Conservation (phyloP, 495 filamentous ascomycete genomes). For the Staphylotrichum longicolle region DNA sequence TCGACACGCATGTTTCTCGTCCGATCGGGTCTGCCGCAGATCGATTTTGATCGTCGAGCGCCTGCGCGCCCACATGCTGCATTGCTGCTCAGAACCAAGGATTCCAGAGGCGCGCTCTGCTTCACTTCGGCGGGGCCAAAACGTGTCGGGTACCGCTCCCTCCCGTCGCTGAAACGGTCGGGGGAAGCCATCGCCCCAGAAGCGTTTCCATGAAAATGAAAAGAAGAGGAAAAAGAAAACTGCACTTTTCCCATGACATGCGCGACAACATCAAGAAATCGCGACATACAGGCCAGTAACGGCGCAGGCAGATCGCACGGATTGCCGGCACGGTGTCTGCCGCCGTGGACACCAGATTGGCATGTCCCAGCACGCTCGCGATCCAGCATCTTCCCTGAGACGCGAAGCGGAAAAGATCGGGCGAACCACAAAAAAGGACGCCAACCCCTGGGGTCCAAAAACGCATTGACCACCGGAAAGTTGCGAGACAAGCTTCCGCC, state of each 20-base stretch:
- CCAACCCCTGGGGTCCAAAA: not conserved
- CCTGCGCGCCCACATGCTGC: not conserved
- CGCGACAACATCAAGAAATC: no score
- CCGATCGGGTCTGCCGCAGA: conserved; percentile 7
- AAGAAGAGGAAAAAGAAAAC: no score
- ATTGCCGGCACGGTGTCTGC: no score
- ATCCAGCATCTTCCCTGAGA: no score
- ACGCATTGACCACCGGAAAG: conserved; percentile 15
- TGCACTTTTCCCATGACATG: no score
- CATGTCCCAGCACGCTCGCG: no score
- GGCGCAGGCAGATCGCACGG: no score
- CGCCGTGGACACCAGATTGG: not conserved
- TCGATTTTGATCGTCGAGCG: conserved; percentile 6
- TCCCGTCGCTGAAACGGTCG: conserved; percentile 7
- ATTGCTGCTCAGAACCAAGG: not conserved
- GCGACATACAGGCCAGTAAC: no score
- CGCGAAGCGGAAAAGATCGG: conserved; percentile 1
- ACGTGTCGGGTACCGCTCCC: conserved; percentile 20
- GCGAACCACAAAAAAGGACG: not conserved
- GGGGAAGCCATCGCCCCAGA: no score
- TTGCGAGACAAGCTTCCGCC: conserved; percentile 23
- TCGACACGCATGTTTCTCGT: conserved; percentile 11
- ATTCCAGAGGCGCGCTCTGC: not conserved
- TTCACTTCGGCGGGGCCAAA: not conserved
- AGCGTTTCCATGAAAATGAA: no score